These are phyloP conservation scores for Priceomyces haplophilus DNA, from an alignment of 805 yeast genomes.

Conservation along the genomic window DNA sequence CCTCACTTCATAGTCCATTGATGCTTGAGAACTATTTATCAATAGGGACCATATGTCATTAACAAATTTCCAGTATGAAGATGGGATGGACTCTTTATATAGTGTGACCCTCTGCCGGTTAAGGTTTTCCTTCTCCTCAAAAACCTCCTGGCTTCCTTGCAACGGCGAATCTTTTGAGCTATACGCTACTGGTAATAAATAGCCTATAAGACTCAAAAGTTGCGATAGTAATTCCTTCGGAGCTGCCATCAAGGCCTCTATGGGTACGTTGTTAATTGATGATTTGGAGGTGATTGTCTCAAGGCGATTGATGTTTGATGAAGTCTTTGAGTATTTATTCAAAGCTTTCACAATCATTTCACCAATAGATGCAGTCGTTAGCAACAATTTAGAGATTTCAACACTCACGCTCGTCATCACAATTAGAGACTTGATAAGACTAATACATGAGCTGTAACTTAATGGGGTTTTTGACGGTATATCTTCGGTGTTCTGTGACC, in stretches of 20 bases:
- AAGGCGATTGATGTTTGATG: constrained; percentile 1
- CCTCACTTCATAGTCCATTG: constrained; percentile 66
- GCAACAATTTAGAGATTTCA: constrained; percentile 39
- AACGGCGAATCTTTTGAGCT: constrained; percentile 28
- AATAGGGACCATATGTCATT: constrained; percentile 50
- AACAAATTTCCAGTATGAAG: constrained; percentile 35
- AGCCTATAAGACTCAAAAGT: constrained; percentile 53
- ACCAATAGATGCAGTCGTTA: constrained; percentile 49
- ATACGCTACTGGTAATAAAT: constrained; percentile 52
- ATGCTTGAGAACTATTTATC: constrained; percentile 64
- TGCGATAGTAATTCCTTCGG: constrained; percentile 63
- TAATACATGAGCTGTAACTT: constrained; percentile 37
- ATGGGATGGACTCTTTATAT: constrained; percentile 22
- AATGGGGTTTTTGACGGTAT: constrained; percentile 19
- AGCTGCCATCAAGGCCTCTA: constrained; percentile 70
- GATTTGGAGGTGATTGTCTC: constrained; percentile 7
- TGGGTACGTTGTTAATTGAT: constrained; percentile 33
- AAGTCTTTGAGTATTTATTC: constrained; percentile 44
- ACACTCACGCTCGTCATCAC: constrained; percentile 42
- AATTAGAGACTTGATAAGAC: constrained; percentile 44
- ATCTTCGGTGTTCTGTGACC: constrained; percentile 17
- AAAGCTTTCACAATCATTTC: constrained; percentile 48
- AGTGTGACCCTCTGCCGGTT: constrained; percentile 33
- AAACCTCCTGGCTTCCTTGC: constrained; percentile 17
- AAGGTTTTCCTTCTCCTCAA: constrained; percentile 20